phyloP scores from a whole-genome alignment of 257 asterid genomes.

The Solanum virginianum region DNA sequence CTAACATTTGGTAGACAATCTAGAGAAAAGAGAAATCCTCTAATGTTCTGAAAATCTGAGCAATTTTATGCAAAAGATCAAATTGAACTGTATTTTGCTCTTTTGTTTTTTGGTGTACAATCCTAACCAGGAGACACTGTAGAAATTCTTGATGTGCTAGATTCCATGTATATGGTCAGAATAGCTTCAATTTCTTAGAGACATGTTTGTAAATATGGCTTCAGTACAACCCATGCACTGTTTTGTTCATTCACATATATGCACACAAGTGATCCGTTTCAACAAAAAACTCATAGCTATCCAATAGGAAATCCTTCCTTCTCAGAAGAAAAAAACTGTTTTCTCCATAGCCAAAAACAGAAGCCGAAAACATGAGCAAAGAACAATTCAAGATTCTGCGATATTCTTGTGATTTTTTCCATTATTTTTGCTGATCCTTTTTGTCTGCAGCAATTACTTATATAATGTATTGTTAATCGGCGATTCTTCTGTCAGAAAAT shows the following conservation, averaged over 20 bases:
- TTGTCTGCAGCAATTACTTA: conserved; percentile 27
- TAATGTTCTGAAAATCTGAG: neutral
- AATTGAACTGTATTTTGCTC: neutral
- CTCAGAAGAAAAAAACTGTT: neutral
- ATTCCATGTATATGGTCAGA: neutral
- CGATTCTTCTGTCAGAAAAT: conserved; percentile 41
- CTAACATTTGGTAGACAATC: neutral
- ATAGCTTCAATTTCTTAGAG: neutral
- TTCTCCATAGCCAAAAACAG: neutral
- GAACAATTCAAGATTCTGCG: conserved; percentile 15
- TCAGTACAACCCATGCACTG: neutral
- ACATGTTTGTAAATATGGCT: neutral
- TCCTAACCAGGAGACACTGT: neutral
- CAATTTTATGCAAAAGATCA: neutral
- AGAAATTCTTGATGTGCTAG: neutral
- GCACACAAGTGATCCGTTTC: neutral
- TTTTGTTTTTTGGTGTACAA: neutral
- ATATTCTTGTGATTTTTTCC: neutral
- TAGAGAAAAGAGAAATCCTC: neutral
- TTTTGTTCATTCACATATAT: neutral
- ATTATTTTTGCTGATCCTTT: neutral
- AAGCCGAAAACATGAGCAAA: conserved; percentile 19
- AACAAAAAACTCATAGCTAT: neutral
- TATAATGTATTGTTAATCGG: conserved; percentile 38
- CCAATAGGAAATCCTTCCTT: neutral